A percentile compares a stretch with the other conserved stretches of the same genome.
Conservation (phyloP, 805 yeast genomes). For the Tetrapisispora phaffii region DNA sequence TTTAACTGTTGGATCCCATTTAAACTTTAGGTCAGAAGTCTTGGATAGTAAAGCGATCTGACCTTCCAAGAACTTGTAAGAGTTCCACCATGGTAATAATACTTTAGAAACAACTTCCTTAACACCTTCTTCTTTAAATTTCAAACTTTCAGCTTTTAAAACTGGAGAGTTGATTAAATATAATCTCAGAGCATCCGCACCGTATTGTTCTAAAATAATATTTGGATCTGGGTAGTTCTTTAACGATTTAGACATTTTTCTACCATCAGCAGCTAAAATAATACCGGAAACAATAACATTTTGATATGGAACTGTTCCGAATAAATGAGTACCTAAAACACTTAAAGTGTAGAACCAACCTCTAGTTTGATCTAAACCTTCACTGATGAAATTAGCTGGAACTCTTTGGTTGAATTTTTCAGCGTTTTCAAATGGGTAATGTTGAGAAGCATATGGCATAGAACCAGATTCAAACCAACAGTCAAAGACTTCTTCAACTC, state of each 20-base stretch:
- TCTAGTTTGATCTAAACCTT: slow-evolving; percentile 98
- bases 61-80: slow-evolving; percentile 92
- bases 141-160: slow-evolving; percentile 89
- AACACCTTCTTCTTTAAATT: slow-evolving; percentile 98
- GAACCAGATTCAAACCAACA: slow-evolving; percentile 99
- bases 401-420: slow-evolving; percentile 62
- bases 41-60: slow-evolving; percentile 80
- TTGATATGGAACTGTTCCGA: slow-evolving; percentile 85
- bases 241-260: slow-evolving; percentile 96
- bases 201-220: slow-evolving; percentile 71
- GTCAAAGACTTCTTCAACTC: slow-evolving; percentile 97
- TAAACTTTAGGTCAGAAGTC: slow-evolving; percentile 58
- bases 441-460: slow-evolving; percentile 96
- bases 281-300: slow-evolving; percentile 95
- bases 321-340: slow-evolving; percentile 89
- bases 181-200: slow-evolving; percentile 95
- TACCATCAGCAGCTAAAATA: slow-evolving; percentile 95
- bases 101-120: slow-evolving; percentile 95
- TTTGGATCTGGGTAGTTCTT: slow-evolving; percentile 96
- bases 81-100: slow-evolving; percentile 96
- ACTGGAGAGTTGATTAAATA: slow-evolving; percentile 97
- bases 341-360: slow-evolving; percentile 99
- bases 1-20: slow-evolving; percentile 51
- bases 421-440: slow-evolving; percentile 87
- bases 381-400: slow-evolving; percentile 97